Evolutionary conservation across 805 yeast genomes (phyloP).

Genomic region (Monosporozyma yasuniensis): DNA sequence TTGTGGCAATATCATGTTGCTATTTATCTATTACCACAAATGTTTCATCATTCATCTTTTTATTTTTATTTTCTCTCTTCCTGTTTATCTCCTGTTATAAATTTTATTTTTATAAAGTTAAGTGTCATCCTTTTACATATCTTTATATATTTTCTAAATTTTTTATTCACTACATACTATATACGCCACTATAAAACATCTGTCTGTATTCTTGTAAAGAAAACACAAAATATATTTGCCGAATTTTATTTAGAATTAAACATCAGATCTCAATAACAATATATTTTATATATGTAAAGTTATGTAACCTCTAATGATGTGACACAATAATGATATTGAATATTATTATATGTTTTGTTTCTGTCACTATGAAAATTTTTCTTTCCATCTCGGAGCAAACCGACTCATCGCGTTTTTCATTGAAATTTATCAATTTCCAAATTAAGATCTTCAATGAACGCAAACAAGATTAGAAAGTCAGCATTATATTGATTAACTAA

Average conservation of each 20-base stretch:
- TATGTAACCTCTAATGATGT: background rate
- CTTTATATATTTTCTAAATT: background rate
- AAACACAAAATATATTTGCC: background rate
- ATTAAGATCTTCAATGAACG: background rate
- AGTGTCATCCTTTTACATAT: background rate
- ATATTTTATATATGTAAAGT: background rate
- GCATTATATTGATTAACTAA: background rate
- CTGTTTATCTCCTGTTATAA: background rate
- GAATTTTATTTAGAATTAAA: too few relatives aligned
- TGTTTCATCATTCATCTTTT: background rate
- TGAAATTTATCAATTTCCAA: background rate
- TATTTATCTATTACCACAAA: background rate
- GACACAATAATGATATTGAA: too few relatives aligned
- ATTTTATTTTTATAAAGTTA: background rate
- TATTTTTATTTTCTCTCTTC: background rate
- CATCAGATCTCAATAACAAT: background rate
- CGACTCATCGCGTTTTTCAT: background rate
- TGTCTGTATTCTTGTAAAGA: slow-evolving; percentile 1
- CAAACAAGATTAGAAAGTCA: background rate
- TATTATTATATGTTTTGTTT: too few relatives aligned
- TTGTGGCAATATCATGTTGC: background rate
- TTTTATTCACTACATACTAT: slow-evolving; percentile 1
- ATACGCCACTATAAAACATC: background rate
- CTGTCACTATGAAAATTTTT: background rate
- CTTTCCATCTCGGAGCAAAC: background rate